phyloP scores from a whole-genome alignment of 768 basidiomycete genomes.

The Agrocybe praecox region DNA sequence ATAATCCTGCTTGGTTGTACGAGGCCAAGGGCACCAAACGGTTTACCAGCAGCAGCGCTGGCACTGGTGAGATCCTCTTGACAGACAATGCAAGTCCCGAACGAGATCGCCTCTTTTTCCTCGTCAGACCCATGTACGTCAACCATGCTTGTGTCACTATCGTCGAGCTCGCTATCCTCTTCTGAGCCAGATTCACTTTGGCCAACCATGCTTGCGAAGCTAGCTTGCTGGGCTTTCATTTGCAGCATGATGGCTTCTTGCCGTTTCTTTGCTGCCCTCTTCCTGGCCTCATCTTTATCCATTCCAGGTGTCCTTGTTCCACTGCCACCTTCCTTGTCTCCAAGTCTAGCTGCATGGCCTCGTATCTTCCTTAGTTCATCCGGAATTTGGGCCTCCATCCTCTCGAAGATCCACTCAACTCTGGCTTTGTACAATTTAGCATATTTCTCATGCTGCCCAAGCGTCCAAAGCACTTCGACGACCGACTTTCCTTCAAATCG shows the following conservation, averaged over 20 bases:
- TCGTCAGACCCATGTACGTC: slow-evolving; percentile 70
- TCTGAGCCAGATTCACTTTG: slow-evolving; percentile 31
- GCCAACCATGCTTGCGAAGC: slow-evolving; percentile 79
- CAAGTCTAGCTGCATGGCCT: slow-evolving; percentile 2
- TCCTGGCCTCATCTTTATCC: slow-evolving; percentile 72
- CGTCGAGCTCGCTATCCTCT: slow-evolving; percentile 39
- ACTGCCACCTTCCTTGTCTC: slow-evolving; percentile 42
- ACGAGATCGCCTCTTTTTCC: slow-evolving; percentile 54
- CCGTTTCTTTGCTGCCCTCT: slow-evolving; percentile 85
- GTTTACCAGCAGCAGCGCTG: slow-evolving; percentile 40
- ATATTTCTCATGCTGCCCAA: slow-evolving; percentile 81
- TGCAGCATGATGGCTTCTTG: slow-evolving; percentile 94
- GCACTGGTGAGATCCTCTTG: slow-evolving; percentile 82
- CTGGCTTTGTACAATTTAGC: slow-evolving; percentile 66
- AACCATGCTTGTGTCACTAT: slow-evolving; percentile 23
- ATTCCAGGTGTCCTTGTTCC: slow-evolving; percentile 35
- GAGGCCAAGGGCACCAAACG: slow-evolving; percentile 87
- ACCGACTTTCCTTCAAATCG: slow-evolving; percentile 67
- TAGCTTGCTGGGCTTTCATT: slow-evolving; percentile 92
- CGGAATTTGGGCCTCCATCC: slow-evolving; percentile 57
- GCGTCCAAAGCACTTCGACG: slow-evolving; percentile 69
- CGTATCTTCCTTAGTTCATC: slow-evolving; percentile 48
- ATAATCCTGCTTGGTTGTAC: slow-evolving; percentile 88
- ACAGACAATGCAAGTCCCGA: slow-evolving; percentile 97
- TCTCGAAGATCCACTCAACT: slow-evolving; percentile 72